Percentiles rank a stretch among this genome's conserved stretches.
These are phyloP conservation scores for Nakazawaea pomicola DNA, from an alignment of 805 yeast genomes.

Conservation along the genomic window DNA sequence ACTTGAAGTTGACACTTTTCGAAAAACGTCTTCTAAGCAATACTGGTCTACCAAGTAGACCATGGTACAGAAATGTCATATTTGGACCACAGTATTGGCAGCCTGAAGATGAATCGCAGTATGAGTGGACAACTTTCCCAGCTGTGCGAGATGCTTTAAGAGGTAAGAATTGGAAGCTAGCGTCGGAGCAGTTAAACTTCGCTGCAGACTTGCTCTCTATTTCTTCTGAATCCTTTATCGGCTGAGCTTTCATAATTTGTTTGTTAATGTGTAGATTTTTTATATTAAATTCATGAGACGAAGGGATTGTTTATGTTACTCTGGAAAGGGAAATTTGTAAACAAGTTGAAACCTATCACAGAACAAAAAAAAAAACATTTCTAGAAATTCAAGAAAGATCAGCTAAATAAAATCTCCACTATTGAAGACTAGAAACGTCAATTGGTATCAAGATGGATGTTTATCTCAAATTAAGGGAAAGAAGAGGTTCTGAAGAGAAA, in stretches of 20 bases:
- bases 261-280: too few species aligned
- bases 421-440: too few species aligned
- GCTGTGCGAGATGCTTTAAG: constrained; percentile 64
- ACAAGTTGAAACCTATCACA: neutral
- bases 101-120: constrained; percentile 37
- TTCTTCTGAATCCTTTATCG: constrained; percentile 19
- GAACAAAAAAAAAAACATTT: too few species aligned
- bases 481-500: neutral
- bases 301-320: too few species aligned
- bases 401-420: too few species aligned
- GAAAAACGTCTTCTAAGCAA: constrained; percentile 47
- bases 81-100: constrained; percentile 65
- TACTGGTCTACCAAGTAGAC: constrained; percentile 42
- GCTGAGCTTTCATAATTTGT: too few species aligned
- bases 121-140: constrained; percentile 68
- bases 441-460: too few species aligned
- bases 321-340: neutral
- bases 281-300: too few species aligned
- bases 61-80: constrained; percentile 62
- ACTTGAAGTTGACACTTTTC: constrained; percentile 54
- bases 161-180: constrained; percentile 41
- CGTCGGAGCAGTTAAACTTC: constrained; percentile 47
- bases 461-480: neutral
- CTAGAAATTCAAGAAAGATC: too few species aligned
- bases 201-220: constrained; percentile 32